Evolutionary conservation across 305 asterid species (phyloP), one percentile per base, ranked within the genome.

Genomic region (Fraxinus paxiana): DNA sequence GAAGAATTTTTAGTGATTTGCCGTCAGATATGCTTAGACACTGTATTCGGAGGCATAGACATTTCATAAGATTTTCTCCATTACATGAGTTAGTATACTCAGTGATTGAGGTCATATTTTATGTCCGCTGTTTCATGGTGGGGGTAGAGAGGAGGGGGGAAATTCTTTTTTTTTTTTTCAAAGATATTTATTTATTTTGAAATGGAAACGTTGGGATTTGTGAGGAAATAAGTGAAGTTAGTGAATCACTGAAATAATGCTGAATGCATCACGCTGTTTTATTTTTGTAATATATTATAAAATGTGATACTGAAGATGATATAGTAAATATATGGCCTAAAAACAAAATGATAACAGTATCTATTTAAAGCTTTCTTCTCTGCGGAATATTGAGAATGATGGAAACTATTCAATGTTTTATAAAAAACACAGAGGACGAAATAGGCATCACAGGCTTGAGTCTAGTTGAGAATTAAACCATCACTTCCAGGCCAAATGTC

Each of bases 21-120:
- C 56, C 77, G 48, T 78, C 69, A 31, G 75, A 28, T 82, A 17
- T 63, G 77, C 54, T 56, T 48, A 28, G 73, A 67, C 73, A 12
- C 18, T 67, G 35, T 65, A 67, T 67, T 26, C 10, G 15, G 4
- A 83, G 38, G 38, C 41, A 35, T 7, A 35, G 43, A 7, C 30
- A 24, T 18, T 72, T 75, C 73, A 63, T 75, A 84, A 69, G 69
- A 78, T 79, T 67, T 75, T 75, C 70, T 75, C 79, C 77, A 77
- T 75, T 70, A 70, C 61, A 41, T 70, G 33, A 35, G 17, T 28
- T 24, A 28, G 18, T 4, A 24, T 63, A 63, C 35, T 31, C 43
- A 38, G 59, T 76, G 75, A 83, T 72, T 76, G 69, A 78, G 81
- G 35, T 13, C 8, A 54, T 65, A 37, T 31, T 73, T 76, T 51